These are phyloP conservation scores for Trametes maxima DNA, from an alignment of 768 basidiomycete genomes.

Conservation along the genomic window DNA sequence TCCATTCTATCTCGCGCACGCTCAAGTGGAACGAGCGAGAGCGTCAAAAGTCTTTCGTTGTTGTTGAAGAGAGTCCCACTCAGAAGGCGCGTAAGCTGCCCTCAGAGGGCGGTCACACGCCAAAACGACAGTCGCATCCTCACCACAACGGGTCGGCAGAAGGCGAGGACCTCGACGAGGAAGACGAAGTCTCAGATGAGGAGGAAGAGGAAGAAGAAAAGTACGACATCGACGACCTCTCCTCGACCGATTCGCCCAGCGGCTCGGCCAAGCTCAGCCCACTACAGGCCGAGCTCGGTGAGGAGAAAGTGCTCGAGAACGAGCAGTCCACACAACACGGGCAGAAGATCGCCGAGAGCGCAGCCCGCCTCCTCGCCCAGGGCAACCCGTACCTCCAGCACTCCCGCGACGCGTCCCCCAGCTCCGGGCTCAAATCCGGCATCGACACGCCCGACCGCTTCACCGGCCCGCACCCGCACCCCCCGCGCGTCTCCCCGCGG, in stretches of 20 bases:
- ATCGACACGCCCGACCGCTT: slow-evolving; percentile 67
- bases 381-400: slow-evolving; percentile 33
- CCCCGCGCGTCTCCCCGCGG: slow-evolving; percentile 46
- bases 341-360: slow-evolving; percentile 26
- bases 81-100: slow-evolving; percentile 23
- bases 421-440: slow-evolving; percentile 52
- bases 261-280: slow-evolving; percentile 23
- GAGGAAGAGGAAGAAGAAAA: slow-evolving; percentile 68
- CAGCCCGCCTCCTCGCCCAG: slow-evolving; percentile 37
- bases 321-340: neutral
- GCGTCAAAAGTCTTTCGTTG: slow-evolving; percentile 97
- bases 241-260: slow-evolving; percentile 54
- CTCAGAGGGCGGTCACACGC: slow-evolving; percentile 14
- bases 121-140: slow-evolving; percentile 3
- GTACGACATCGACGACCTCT: slow-evolving; percentile 91
- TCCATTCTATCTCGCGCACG: slow-evolving; percentile 94
- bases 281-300: slow-evolving; percentile 22
- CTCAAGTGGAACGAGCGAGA: slow-evolving; percentile 99
- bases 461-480: slow-evolving; percentile 52
- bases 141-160: slow-evolving; percentile 45
- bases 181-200: slow-evolving; percentile 47
- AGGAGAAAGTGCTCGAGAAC: slow-evolving; percentile 26
- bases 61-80: slow-evolving; percentile 84
- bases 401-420: slow-evolving; percentile 38
- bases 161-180: slow-evolving; percentile 33